Conservation (phyloP, 352 stramenopile species). For the Pythium grandisporangium region DNA sequence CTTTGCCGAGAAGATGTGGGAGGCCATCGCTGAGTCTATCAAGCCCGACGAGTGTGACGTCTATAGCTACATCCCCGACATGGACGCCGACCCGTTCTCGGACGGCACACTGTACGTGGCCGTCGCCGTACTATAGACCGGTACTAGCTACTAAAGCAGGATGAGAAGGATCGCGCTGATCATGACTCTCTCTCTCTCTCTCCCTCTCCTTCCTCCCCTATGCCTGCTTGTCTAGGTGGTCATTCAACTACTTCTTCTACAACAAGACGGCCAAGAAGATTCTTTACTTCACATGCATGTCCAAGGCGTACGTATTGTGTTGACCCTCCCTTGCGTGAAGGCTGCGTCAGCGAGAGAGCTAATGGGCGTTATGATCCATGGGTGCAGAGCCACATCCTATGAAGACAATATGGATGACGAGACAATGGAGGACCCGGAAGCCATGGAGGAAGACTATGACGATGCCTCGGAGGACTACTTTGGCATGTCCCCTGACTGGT, state of each 20-base stretch:
- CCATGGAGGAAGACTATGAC: constrained; percentile 67
- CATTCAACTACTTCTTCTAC: constrained; percentile 95
- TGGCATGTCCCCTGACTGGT: constrained; percentile 82
- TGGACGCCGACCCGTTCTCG: constrained; percentile 90
- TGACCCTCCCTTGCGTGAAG: background rate
- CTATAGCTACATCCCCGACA: constrained; percentile 91
- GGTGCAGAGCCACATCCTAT: constrained; percentile 30
- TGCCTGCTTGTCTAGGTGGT: constrained; percentile 45
- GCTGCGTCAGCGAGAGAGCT: no score
- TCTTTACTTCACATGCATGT: constrained; percentile 91
- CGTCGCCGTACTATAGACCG: no score
- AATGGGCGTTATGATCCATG: no score
- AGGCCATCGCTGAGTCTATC: constrained; percentile 82
- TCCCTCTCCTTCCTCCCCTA: background rate
- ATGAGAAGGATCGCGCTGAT: background rate
- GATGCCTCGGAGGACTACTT: constrained; percentile 81
- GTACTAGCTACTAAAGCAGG: no score
- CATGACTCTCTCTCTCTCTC: constrained; percentile 6
- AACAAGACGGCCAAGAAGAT: constrained; percentile 92
- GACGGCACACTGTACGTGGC: constrained; percentile 75
- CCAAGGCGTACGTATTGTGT: constrained; percentile 53
- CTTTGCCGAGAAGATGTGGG: constrained; percentile 98
- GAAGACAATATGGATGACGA: constrained; percentile 68
- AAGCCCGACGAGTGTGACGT: constrained; percentile 87
- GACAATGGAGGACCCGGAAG: constrained; percentile 59